These are phyloP conservation scores for Fusarium ramigenum DNA, from an alignment of 2,329 filamentous ascomycete species.

Conservation along the genomic window DNA sequence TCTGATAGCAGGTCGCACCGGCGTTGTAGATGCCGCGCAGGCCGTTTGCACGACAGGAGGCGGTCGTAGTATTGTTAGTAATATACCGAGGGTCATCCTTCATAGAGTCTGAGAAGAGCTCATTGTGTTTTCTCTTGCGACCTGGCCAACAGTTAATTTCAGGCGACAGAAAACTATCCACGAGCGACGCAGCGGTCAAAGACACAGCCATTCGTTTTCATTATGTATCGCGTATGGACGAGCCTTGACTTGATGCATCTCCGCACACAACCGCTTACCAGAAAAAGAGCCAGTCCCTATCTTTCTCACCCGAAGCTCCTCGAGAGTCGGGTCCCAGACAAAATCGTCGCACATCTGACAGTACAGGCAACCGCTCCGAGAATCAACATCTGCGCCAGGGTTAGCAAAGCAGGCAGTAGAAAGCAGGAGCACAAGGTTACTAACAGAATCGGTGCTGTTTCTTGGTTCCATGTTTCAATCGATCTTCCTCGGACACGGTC, in stretches of 20 bases:
- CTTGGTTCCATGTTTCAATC: conserved; percentile 72
- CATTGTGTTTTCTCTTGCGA: conserved; percentile 80
- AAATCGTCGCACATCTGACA: conserved; percentile 86
- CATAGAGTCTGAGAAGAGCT: conserved; percentile 70
- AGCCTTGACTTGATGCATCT: background rate
- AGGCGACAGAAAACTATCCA: background rate
- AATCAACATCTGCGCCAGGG: conserved; percentile 73
- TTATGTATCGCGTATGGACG: background rate
- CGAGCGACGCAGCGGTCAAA: background rate
- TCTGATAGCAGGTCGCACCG: conserved; percentile 98
- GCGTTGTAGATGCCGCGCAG: conserved; percentile 95
- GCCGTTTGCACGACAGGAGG: conserved; percentile 86
- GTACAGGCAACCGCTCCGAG: conserved; percentile 76
- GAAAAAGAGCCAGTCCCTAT: conserved; percentile 72
- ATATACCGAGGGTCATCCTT: conserved; percentile 82
- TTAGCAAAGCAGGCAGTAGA: conserved; percentile 37
- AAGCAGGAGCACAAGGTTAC: conserved; percentile 35
- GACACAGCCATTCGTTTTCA: background rate
- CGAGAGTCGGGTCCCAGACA: conserved; percentile 83
- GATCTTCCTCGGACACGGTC: conserved; percentile 73
- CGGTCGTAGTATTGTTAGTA: conserved; percentile 77
- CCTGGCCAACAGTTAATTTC: conserved; percentile 48
- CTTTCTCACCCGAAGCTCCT: conserved; percentile 77
- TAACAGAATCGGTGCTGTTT: conserved; percentile 80
- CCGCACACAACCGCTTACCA: conserved; percentile 55